Base-by-base conservation (phyloP, 192 early-diverging fungal genomes). In the Coemansia asiatica region DNA sequence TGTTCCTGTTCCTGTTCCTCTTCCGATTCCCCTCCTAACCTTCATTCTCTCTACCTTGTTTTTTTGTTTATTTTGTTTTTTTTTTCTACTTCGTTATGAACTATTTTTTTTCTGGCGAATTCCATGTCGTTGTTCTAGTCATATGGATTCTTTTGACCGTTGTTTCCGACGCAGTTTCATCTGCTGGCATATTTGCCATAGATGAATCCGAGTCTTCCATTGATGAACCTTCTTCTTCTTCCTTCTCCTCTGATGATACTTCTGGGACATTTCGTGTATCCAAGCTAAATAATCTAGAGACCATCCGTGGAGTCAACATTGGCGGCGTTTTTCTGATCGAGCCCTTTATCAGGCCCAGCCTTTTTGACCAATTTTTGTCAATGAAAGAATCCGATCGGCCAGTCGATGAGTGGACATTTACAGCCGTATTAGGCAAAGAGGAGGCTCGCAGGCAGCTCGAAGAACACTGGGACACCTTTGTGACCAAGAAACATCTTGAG, bases 321-420 rank as follows among this genome's bases (percentile, higher is more conserved):
- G 85, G 85, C 49, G 84, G 84, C 27, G 85, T 84, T 48, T 74
- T 87, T 15, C 75, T 87, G 16, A 79, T 87, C 54, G 86, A 87
- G 55, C 82, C 75, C 23, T 87, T 85, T 62, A 85, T 87, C 67
- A 71, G 67, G 21, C 81, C 81, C 21, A 83, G 81, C 16, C 49
- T 83, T 0, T 79, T 82, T 46, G 67, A 72, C 47, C 72, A 83
- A 44, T 85, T 85, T 48, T 67, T 80, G 21, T 21, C 61, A 6
- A 54, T 63, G 54, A 67, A 44, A 10, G 51, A 26, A 12, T 51
- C 66, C 19, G 69, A 78, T 8, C 36, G 67, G 28, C 84, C 84
- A 2, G 64, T 78, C 6, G 86, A 87, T 60, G 84, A 87, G 59
- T 87, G 84, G 83, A 81, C 80, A 9, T 84, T 87, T 35, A 67